Evolutionary conservation across 768 basidiomycete genomes (phyloP), one percentile per base, ranked within the genome.

Genomic region (Heimioporus sp.): DNA sequence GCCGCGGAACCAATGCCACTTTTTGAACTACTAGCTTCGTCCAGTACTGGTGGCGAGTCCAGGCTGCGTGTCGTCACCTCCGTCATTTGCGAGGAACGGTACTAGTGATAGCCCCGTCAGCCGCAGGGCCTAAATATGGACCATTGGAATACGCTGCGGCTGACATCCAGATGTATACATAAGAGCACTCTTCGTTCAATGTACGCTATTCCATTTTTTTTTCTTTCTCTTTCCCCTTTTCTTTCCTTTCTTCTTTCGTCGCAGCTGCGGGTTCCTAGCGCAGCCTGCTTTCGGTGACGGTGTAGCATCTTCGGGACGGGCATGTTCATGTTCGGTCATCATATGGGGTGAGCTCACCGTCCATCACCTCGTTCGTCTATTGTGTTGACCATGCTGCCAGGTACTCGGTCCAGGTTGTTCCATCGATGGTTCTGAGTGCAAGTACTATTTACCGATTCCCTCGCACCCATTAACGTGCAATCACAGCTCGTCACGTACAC

Each of bases 201-300:
- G 36, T 28, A 37, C 37, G n/a, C 7, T 43, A 54, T 54, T 43
- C 49, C 35, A 13, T 48, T 38, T 41, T 53, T n/a, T n/a, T 43
- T 15, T 19, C 20, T 7, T 44, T 38, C 44, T 41, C 46, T 38
- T 12, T 15, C n/a, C 4, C 42, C 32, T 40, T 37, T 11, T 16
- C 28, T 44, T 3, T 51, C 16, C 4, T 12, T 9, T 8, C 16
- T 13, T 10, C 10, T 40, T 40, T 40, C 35, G 40, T 30, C 30
- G 43, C 51, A 38, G 20, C n/a, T 56, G 15, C 42, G 52, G 47
- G 41, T 42, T 20, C n/a, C 40, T 31, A 16, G 43, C 21, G 52
- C 31, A 20, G 43, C 15, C 19, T 42, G 35, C 19, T 49, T 35
- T 35, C 35, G 48, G 16, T 45, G 48, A 54, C 36, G 43, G 10